Conservation (phyloP, 768 basidiomycete genomes). For the Suillus americanus region DNA sequence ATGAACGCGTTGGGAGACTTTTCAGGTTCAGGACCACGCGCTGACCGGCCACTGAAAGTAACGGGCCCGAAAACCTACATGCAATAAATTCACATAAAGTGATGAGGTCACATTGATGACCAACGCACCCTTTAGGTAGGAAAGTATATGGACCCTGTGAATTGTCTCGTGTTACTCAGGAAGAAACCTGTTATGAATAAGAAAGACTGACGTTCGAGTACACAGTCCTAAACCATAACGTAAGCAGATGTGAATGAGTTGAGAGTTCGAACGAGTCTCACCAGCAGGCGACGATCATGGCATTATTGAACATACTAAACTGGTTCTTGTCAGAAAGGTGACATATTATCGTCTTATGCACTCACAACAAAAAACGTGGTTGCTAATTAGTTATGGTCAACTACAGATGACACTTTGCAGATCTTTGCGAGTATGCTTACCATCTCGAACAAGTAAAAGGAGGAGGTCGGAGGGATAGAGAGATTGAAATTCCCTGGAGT, state of each 20-base stretch:
- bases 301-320: slow-evolving; percentile 8
- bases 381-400: not conserved
- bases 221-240: not conserved
- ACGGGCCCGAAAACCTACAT: slow-evolving; percentile 12
- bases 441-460: slow-evolving; percentile 22
- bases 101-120: not conserved
- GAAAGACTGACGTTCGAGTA: slow-evolving; percentile 3
- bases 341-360: not conserved
- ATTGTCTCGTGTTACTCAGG: not conserved
- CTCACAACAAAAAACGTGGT: slow-evolving; percentile 6
- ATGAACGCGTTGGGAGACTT: slow-evolving; percentile 3
- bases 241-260: not conserved
- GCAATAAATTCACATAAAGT: not conserved
- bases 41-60: slow-evolving; percentile 22
- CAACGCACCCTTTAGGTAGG: slow-evolving; percentile 3
- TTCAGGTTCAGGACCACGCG: slow-evolving; percentile 25
- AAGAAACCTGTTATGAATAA: not conserved
- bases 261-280: slow-evolving; percentile 1
- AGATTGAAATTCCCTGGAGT: not conserved
- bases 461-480: slow-evolving; percentile 13
- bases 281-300: slow-evolving; percentile 2
- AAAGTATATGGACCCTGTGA: slow-evolving; percentile 5
- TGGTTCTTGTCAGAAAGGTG: not conserved
- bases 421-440: slow-evolving; percentile 11
- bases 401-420: not conserved